phyloP scores from a whole-genome alignment of 2,329 filamentous ascomycete species.

The Alternaria sp. region DNA sequence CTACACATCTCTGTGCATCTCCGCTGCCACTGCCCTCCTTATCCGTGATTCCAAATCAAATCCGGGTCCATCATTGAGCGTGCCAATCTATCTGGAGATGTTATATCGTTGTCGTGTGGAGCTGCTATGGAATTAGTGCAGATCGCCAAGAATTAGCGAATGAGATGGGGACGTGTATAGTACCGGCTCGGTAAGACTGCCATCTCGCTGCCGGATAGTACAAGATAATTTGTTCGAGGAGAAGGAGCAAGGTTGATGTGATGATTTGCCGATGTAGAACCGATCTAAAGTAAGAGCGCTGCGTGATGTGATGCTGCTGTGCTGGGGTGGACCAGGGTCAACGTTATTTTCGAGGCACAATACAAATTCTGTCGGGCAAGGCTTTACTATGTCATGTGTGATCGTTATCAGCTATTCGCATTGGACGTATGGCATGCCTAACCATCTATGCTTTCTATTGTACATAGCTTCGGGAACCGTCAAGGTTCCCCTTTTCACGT shows the following conservation, averaged over 20 bases:
- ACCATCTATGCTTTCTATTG: constrained; percentile 45
- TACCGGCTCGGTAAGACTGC: constrained; percentile 8
- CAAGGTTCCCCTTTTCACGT: constrained; percentile 4
- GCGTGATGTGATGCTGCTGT: background rate
- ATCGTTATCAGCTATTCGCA: constrained; percentile 30
- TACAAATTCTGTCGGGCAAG: background rate
- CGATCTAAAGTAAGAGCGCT: background rate
- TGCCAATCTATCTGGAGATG: constrained; percentile 8
- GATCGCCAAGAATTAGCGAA: constrained; percentile 8
- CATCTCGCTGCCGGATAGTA: constrained; percentile 5
- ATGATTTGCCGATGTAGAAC: background rate
- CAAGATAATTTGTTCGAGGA: constrained; percentile 3
- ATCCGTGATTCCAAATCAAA: constrained; percentile 3
- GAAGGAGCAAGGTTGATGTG: constrained; percentile 1
- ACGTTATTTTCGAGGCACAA: background rate
- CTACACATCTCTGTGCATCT: background rate
- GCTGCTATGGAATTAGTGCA: constrained; percentile 1
- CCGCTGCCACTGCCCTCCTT: background rate
- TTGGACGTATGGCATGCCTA: constrained; percentile 23
- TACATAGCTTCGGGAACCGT: constrained; percentile 36
- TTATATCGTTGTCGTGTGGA: constrained; percentile 3
- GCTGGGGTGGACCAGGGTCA: background rate
- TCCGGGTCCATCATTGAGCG: background rate
- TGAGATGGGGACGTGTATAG: constrained; percentile 9
- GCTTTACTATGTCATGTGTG: constrained; percentile 17